Evolutionary conservation across 2,329 filamentous ascomycete species (phyloP).

Genomic region (Fusarium nisikadoi): DNA sequence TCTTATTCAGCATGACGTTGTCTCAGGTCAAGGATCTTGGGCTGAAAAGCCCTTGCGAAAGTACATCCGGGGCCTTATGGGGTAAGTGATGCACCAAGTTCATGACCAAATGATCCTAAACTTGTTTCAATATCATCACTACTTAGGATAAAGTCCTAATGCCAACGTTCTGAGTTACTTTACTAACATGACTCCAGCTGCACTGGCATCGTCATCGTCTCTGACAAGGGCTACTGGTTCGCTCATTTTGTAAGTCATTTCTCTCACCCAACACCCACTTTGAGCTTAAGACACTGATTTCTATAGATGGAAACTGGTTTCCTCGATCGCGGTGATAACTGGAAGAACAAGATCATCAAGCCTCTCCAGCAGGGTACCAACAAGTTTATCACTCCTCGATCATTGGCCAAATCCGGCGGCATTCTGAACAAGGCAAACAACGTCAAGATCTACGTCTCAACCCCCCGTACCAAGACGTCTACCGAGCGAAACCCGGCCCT

Average conservation of each 20-base stretch:
- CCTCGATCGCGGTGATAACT: not conserved
- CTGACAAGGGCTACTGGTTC: not conserved
- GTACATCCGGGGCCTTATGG: not conserved
- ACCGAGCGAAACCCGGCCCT: not conserved
- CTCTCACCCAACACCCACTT: fast-evolving
- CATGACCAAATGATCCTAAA: not conserved
- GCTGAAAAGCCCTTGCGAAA: not conserved
- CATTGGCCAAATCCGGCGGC: not conserved
- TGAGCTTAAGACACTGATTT: not conserved
- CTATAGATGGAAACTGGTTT: not conserved
- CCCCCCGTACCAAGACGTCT: not conserved
- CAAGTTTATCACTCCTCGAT: not conserved
- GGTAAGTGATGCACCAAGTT: not conserved
- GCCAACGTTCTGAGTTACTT: not conserved
- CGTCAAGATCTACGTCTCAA: not conserved
- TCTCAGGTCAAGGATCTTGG: not conserved
- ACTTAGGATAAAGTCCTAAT: not conserved
- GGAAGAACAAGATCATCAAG: not conserved
- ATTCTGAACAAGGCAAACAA: not conserved
- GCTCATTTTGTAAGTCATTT: not conserved
- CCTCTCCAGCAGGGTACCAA: not conserved
- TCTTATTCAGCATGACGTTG: not conserved
- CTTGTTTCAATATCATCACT: not conserved
- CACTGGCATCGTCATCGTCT: not conserved
- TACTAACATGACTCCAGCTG: not conserved